phyloP scores from a whole-genome alignment of 1,284 basidiomycete species.

The Sporisorium reilianum region DNA sequence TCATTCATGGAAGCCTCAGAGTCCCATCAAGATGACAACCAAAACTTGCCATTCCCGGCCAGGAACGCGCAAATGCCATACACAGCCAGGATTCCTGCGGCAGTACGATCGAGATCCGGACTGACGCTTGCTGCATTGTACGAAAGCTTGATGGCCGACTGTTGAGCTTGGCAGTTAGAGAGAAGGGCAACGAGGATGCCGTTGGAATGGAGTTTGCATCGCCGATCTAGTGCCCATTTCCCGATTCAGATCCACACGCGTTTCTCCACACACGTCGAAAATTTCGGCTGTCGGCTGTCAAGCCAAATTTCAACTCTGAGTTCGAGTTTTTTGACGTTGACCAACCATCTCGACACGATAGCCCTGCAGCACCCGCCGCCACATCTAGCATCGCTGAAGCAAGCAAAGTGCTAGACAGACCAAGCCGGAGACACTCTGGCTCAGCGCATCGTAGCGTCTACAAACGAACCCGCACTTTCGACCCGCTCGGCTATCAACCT shows the following conservation, averaged over 20 bases:
- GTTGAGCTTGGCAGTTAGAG: too few species aligned
- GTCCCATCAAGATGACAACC: neutral
- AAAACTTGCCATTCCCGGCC: neutral
- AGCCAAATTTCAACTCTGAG: neutral
- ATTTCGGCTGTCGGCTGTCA: conserved; percentile 38
- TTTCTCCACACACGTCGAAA: conserved; percentile 46
- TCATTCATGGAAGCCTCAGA: neutral
- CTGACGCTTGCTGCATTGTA: too few species aligned
- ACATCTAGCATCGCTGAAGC: neutral
- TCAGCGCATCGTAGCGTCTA: neutral
- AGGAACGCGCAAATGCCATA: neutral
- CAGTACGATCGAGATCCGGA: too few species aligned
- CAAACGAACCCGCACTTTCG: conserved; percentile 1
- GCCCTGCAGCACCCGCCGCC: conserved; percentile 10
- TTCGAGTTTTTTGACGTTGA: conserved; percentile 4
- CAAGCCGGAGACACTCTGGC: neutral
- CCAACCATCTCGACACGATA: conserved; percentile 18
- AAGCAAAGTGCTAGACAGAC: too few species aligned
- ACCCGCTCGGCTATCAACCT: neutral
- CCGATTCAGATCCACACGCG: conserved; percentile 13
- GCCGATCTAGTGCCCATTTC: neutral
- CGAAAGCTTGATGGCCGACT: too few species aligned
- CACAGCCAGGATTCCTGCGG: neutral
- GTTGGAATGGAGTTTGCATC: neutral
- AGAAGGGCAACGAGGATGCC: neutral